Evolutionary conservation across 1,284 basidiomycete genomes (phyloP), one percentile per base, ranked within the genome.

Genomic region (Rhodotorula sp.): DNA sequence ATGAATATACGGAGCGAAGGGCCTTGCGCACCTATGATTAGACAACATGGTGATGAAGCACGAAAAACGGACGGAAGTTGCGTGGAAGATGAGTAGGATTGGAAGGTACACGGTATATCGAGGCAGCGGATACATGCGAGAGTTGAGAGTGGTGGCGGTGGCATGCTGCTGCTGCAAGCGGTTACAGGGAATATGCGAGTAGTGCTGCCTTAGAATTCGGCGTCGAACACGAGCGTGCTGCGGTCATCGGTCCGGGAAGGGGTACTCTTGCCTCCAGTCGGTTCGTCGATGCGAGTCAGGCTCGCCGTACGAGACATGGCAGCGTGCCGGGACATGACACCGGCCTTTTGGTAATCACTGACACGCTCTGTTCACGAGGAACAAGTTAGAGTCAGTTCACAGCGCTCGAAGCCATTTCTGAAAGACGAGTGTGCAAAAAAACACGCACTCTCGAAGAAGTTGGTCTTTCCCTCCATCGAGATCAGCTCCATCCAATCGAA

Each of bases 401-500:
- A 20, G 20, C 24, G 56, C 20, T 14, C 17, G 57, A 15, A 44
- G 14, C 6, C 14, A 59, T 17, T 59, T 22, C 26, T 37, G 6
- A 24, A 0, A 48, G 14, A 42, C 14, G 30, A 48, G 24, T 15
- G 17, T 22, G 42, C 6, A 33, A 33, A 20, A n/a, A 10, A 24
- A 2, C 12, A 44, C 20, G 24, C 29, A 56, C 26, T 42, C 37
- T 42, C 48, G 45, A 55, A 49, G 44, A 61, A 60, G 14, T 48
- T 67, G 45, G 71, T 70, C 58, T 76, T 76, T 29, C 79, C 79
- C 71, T 81, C 79, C 29, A 82, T 69, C 22, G 76, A 79, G 56
- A 82, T 82, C 68, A 80, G 79, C 46, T 81, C 79, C 82, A 83
- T 83, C 57, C 80, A 83, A 74, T 82, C 81, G 70, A 82, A 82